phyloP scores from a whole-genome alignment of 164 flowering plant species.

The Cinnamomum chago region DNA sequence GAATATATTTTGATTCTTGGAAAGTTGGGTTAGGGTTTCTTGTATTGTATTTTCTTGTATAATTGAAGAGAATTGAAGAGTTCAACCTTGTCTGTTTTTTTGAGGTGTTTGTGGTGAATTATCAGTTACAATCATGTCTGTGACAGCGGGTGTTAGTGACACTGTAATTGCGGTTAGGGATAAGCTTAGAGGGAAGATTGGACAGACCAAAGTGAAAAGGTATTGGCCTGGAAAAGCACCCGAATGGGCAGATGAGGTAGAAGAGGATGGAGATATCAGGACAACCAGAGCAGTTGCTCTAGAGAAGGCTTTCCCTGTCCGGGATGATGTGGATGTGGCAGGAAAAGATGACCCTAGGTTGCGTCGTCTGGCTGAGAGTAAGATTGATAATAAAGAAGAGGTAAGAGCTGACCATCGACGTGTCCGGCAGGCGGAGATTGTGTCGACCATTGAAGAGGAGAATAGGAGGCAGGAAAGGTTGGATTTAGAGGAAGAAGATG shows the following conservation, averaged over 20 bases:
- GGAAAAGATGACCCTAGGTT: slow-evolving; percentile 72
- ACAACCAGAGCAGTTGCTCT: slow-evolving; percentile 41
- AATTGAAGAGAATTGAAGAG: too few species aligned
- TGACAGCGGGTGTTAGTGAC: slow-evolving; percentile 89
- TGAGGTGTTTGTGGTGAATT: not conserved
- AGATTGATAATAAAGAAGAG: slow-evolving; percentile 65
- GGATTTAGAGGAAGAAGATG: slow-evolving; percentile 73
- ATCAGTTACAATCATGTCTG: slow-evolving; percentile 48
- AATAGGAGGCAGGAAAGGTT: slow-evolving; percentile 49
- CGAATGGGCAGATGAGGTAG: slow-evolving; percentile 84
- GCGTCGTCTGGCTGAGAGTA: slow-evolving; percentile 76
- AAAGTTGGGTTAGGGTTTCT: too few species aligned
- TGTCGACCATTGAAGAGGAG: slow-evolving; percentile 80
- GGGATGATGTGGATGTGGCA: slow-evolving; percentile 35
- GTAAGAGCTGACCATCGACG: slow-evolving; percentile 76
- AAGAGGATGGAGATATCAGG: slow-evolving; percentile 70
- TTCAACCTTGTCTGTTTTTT: too few species aligned
- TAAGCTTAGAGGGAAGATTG: slow-evolving; percentile 87
- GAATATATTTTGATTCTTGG: too few species aligned
- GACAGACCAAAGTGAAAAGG: slow-evolving; percentile 82
- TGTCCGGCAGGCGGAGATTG: slow-evolving; percentile 87
- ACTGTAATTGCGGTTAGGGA: slow-evolving; percentile 65
- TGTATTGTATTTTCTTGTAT: too few species aligned
- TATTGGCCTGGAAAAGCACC: slow-evolving; percentile 99
- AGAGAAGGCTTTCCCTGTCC: slow-evolving; percentile 63